Percentiles rank a stretch among this genome's conserved stretches.
Conservation (phyloP, 768 basidiomycete genomes). For the Pulveroboletus sp. region DNA sequence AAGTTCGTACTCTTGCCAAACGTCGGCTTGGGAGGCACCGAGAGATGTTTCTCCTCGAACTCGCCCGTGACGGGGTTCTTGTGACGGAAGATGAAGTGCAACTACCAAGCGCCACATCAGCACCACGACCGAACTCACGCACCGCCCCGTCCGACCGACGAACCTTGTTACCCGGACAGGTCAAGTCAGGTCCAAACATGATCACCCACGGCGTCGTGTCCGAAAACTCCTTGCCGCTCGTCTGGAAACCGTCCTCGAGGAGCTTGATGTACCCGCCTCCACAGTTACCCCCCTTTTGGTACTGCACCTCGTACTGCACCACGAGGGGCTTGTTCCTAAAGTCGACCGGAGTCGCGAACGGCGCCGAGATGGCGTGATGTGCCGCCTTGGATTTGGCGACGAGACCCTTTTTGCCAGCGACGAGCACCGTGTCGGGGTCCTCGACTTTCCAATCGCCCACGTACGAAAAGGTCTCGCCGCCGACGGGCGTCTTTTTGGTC, state of each 20-base stretch:
- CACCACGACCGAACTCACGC: neutral
- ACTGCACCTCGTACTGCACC: conserved; percentile 98
- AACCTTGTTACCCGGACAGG: conserved; percentile 89
- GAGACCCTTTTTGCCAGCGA: conserved; percentile 85
- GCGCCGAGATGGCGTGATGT: conserved; percentile 97
- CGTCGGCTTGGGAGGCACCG: conserved; percentile 70
- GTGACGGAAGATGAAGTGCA: conserved; percentile 99
- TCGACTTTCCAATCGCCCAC: conserved; percentile 98
- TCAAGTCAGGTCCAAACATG: conserved; percentile 98
- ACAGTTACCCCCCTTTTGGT: conserved; percentile 98
- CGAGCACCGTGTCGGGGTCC: conserved; percentile 69
- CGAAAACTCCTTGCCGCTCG: conserved; percentile 87
- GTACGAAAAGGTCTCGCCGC: conserved; percentile 94
- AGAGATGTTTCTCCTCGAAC: conserved; percentile 96
- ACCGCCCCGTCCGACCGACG: conserved; percentile 8
- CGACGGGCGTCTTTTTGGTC: conserved; percentile 95
- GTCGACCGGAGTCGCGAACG: conserved; percentile 73
- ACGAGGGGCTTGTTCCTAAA: conserved; percentile 84
- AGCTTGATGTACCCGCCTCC: conserved; percentile 99
- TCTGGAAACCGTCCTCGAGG: conserved; percentile 90
- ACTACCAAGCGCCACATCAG: conserved; percentile 41
- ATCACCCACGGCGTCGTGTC: conserved; percentile 92
- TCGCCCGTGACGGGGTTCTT: conserved; percentile 90
- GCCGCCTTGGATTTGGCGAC: conserved; percentile 97
- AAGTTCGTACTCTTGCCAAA: conserved; percentile 91